Conservation (phyloP, 805 yeast genomes). For the Geotrichum ghanense region DNA sequence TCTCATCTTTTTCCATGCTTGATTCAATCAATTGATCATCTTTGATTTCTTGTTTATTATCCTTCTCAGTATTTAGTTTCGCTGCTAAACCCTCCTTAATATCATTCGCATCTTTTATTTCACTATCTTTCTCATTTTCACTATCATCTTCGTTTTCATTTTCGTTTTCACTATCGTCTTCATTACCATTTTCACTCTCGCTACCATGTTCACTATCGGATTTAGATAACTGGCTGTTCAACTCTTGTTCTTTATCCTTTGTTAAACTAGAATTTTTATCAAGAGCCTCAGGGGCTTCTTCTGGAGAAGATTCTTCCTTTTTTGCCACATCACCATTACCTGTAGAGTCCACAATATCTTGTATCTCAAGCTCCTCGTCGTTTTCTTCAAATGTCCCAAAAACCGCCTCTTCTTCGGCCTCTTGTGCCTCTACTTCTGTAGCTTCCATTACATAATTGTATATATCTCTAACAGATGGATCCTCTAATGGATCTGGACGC, state of each 20-base stretch:
- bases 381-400: constrained; percentile 11
- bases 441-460: constrained; percentile 1
- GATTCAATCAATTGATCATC: constrained; percentile 4
- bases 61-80: constrained; percentile 3
- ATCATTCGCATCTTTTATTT: too few relatives aligned
- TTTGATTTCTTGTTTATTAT: constrained; percentile 2
- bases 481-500: neutral
- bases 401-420: constrained; percentile 6
- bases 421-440: constrained; percentile 13
- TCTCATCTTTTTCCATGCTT: constrained; percentile 2
- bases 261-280: too few relatives aligned
- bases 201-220: too few relatives aligned
- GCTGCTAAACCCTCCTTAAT: neutral
- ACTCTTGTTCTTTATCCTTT: too few relatives aligned
- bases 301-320: too few relatives aligned
- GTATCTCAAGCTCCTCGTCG: constrained; percentile 3
- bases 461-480: neutral
- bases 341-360: constrained; percentile 7
- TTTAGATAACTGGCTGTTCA: too few relatives aligned
- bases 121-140: constrained; percentile 12
- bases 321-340: constrained; percentile 9
- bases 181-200: too few relatives aligned
- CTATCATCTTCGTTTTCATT: too few relatives aligned
- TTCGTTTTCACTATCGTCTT: too few relatives aligned
- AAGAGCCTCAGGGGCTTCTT: too few relatives aligned